phyloP scores from a whole-genome alignment of 768 basidiomycete species.

The Collybiopsis luxurians region DNA sequence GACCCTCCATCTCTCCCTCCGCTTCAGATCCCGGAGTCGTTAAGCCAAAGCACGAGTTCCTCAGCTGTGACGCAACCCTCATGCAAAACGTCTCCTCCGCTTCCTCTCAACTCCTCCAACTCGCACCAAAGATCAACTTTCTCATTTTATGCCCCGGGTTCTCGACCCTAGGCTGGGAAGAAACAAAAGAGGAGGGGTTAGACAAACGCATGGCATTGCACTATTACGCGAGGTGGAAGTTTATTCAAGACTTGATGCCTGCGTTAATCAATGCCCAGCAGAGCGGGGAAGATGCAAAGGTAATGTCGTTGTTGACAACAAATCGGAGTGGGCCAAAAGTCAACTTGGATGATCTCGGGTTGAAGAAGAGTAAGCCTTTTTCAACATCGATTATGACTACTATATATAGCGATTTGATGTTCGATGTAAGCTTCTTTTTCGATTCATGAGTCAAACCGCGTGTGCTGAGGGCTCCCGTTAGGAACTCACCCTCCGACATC shows the following conservation, averaged over 20 bases:
- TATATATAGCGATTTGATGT: background rate
- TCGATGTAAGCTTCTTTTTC: background rate
- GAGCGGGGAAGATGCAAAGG: slow-evolving; percentile 32
- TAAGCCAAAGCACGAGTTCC: slow-evolving; percentile 24
- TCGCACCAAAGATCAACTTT: slow-evolving; percentile 20
- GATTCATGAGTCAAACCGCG: background rate
- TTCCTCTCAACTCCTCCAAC: slow-evolving; percentile 19
- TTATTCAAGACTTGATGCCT: slow-evolving; percentile 29
- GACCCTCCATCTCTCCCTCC: slow-evolving; percentile 11
- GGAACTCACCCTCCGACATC: background rate
- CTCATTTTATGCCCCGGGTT: slow-evolving; percentile 24
- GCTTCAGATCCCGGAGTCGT: slow-evolving; percentile 4
- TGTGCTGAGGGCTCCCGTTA: background rate
- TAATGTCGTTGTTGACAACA: slow-evolving; percentile 25
- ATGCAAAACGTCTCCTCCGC: slow-evolving; percentile 28
- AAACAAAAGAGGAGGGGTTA: slow-evolving; percentile 29
- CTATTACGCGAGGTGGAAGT: slow-evolving; percentile 34
- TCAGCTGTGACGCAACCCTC: slow-evolving; percentile 27
- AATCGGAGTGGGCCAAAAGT: slow-evolving; percentile 18
- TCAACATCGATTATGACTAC: background rate
- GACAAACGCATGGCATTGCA: slow-evolving; percentile 28
- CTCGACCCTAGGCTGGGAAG: slow-evolving; percentile 22
- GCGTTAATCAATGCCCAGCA: slow-evolving; percentile 26
- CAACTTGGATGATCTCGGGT: slow-evolving; percentile 20
- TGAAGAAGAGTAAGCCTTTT: background rate